Base-by-base conservation (phyloP, 108 stramenopile genomes). In the Aureococcus anophagefferens region DNA sequence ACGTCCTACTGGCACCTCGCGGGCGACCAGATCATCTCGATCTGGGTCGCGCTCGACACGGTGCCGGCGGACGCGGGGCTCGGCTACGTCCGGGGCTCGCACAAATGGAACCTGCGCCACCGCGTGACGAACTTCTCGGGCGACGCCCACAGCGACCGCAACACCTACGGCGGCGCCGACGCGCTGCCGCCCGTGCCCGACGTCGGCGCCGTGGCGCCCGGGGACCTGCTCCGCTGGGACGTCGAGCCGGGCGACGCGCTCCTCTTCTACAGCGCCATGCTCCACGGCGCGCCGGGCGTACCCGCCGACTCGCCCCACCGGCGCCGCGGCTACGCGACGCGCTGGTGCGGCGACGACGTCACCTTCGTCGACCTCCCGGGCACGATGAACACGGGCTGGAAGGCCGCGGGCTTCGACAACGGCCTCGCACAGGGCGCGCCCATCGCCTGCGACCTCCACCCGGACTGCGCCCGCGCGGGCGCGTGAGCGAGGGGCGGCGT, bases 321-420 rank as follows among this genome's bases (percentile, higher is more conserved):
- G 32, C 29, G 64, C 7, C 64, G 64, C 33, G 64, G 64, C 32
- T 64, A 64, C 64, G 64, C 64, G 51, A 59, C 51, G 21, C 51
- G 64, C 15, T 64, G 64, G 64, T 33, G 30, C 64, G 64, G 64
- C 30, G 64, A 64, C 64, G 64, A 64, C 64, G 30, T 64, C 14
- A 3, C 1, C 32, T 64, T 16, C 32, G 30, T 21, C 7, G 32
- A 31, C 32, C 64, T 5, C 3, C 64, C 64, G 30, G 64, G 64
- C 30, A 64, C 64, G 32, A 64, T 64, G 64, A 30, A 64, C 64
- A 28, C 30, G 15, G 64, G 64, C 29, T 64, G 64, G 64, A 17
- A 16, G 5, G 30, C 11, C 11, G 64, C 33, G 30, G 64, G 64
- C 30, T 64, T 33, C 64, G 64, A 64, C 32, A 31, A 11, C 5